A percentile compares a stretch with the other conserved stretches of the same genome.
These are phyloP conservation scores for Garcia nutans DNA, from an alignment of 345 rosid genomes.

Conservation along the genomic window DNA sequence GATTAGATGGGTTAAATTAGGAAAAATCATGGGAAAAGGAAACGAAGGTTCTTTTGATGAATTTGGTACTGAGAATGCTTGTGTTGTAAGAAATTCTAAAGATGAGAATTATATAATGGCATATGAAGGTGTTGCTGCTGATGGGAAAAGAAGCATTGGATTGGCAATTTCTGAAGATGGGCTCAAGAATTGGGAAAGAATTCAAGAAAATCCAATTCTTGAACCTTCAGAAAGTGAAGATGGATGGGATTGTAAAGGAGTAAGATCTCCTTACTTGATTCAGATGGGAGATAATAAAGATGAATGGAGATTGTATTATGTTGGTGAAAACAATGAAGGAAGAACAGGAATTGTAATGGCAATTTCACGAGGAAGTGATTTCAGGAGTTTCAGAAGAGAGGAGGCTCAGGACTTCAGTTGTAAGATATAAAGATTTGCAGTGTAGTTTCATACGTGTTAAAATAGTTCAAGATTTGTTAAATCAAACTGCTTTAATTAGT, in stretches of 20 bases:
- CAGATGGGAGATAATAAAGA: slow-evolving; percentile 62
- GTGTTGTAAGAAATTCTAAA: slow-evolving; percentile 52
- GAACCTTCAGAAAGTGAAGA: slow-evolving; percentile 33
- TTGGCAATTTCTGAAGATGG: slow-evolving; percentile 65
- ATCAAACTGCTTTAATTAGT: background rate
- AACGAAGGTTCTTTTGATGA: slow-evolving; percentile 47
- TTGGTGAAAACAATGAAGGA: slow-evolving; percentile 54
- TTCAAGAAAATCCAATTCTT: slow-evolving; percentile 46
- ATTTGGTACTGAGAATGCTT: slow-evolving; percentile 53
- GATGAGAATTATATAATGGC: slow-evolving; percentile 73
- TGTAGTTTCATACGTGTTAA: background rate
- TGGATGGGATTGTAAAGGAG: slow-evolving; percentile 65
- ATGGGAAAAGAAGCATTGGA: slow-evolving; percentile 53
- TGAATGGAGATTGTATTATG: slow-evolving; percentile 73
- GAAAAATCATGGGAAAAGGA: slow-evolving; percentile 65
- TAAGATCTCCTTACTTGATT: slow-evolving; percentile 62
- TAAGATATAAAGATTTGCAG: slow-evolving; percentile 35
- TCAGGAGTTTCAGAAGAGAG: slow-evolving; percentile 50
- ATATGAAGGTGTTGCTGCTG: slow-evolving; percentile 57
- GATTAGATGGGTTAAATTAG: slow-evolving; percentile 69
- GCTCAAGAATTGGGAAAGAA: slow-evolving; percentile 54
- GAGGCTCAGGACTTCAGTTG: slow-evolving; percentile 55
- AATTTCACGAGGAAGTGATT: slow-evolving; percentile 47
- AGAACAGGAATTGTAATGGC: slow-evolving; percentile 73
- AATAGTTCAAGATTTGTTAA: background rate